Conservation (phyloP, 768 basidiomycete genomes). For the Termitomyces sp. region DNA sequence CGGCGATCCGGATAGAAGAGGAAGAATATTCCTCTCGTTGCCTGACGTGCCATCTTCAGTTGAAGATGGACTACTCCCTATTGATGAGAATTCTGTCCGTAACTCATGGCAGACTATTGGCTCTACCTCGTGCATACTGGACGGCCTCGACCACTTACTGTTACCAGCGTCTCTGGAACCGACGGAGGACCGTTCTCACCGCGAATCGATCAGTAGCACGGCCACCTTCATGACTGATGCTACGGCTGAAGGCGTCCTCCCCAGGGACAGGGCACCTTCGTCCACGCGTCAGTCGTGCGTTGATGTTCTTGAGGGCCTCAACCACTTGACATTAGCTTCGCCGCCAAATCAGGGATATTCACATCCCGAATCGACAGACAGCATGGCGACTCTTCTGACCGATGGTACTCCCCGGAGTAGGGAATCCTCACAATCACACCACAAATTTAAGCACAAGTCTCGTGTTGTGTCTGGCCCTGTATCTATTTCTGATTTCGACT, state of each 20-base stretch:
- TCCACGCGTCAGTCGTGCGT: constrained; percentile 10
- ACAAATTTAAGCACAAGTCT: constrained; percentile 10
- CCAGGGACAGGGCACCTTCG: constrained; percentile 19
- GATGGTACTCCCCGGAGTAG: constrained; percentile 39
- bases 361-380: constrained; percentile 40
- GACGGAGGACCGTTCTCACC: constrained; percentile 22
- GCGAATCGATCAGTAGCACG: constrained; percentile 46
- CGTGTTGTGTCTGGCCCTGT: constrained; percentile 26
- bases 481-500: constrained; percentile 36
- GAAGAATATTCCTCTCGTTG: constrained; percentile 12
- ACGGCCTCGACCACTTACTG: constrained; percentile 29
- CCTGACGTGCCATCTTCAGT: constrained; percentile 8
- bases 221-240: constrained; percentile 51
- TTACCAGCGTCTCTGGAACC: constrained; percentile 27
- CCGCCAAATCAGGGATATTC: constrained; percentile 20
- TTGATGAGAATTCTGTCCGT: constrained; percentile 19
- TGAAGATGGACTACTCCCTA: background rate
- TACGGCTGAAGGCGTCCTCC: constrained; percentile 55
- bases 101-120: constrained; percentile 41
- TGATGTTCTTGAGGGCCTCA: constrained; percentile 39
- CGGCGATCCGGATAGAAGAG: constrained; percentile 9
- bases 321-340: constrained; percentile 24
- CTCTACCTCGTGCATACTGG: constrained; percentile 32
- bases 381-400: constrained; percentile 51
- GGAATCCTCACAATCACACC: constrained; percentile 1